Percentiles rank a stretch among this genome's conserved stretches.
These are phyloP conservation scores for Vanrija sp. DNA, from an alignment of 1,284 basidiomycete genomes.

Conservation along the genomic window DNA sequence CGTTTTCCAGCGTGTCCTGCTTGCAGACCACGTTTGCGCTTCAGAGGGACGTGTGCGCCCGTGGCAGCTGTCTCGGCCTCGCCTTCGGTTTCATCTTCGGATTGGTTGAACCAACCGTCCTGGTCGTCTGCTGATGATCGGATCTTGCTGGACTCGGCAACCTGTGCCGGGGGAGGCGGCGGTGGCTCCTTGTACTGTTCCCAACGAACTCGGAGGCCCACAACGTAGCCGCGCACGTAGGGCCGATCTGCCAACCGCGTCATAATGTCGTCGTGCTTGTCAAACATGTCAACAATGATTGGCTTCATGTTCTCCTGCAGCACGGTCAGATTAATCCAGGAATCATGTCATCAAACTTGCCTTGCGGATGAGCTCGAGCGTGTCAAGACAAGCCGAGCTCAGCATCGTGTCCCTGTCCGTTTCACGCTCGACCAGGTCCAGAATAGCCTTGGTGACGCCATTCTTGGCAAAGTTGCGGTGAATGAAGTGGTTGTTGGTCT, in stretches of 20 bases:
- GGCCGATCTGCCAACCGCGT: conserved; percentile 59
- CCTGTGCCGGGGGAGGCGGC: conserved; percentile 52
- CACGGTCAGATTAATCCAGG: conserved; percentile 1
- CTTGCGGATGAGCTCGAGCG: conserved; percentile 83
- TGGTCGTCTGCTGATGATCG: conserved; percentile 62
- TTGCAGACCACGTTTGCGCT: conserved; percentile 24
- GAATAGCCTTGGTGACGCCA: conserved; percentile 74
- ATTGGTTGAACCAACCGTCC: conserved; percentile 78
- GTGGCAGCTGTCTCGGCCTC: conserved; percentile 6
- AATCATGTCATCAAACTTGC: conserved; percentile 54
- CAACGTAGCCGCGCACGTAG: conserved; percentile 33
- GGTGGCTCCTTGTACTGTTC: conserved; percentile 88
- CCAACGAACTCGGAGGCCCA: conserved; percentile 68
- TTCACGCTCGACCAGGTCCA: conserved; percentile 77
- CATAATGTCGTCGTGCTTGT: conserved; percentile 64
- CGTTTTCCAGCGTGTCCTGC: conserved; percentile 2
- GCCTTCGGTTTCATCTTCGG: conserved; percentile 53
- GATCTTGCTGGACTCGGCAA: conserved; percentile 55
- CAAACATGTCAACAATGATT: conserved; percentile 79
- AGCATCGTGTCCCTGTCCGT: conserved; percentile 84
- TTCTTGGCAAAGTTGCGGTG: conserved; percentile 79
- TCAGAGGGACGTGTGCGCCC: conserved; percentile 10
- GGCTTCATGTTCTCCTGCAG: conserved; percentile 79
- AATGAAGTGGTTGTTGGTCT: conserved; percentile 80
- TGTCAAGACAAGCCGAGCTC: conserved; percentile 90